phyloP scores from a whole-genome alignment of 1,284 basidiomycete genomes.

The Prillingera fragicola region DNA sequence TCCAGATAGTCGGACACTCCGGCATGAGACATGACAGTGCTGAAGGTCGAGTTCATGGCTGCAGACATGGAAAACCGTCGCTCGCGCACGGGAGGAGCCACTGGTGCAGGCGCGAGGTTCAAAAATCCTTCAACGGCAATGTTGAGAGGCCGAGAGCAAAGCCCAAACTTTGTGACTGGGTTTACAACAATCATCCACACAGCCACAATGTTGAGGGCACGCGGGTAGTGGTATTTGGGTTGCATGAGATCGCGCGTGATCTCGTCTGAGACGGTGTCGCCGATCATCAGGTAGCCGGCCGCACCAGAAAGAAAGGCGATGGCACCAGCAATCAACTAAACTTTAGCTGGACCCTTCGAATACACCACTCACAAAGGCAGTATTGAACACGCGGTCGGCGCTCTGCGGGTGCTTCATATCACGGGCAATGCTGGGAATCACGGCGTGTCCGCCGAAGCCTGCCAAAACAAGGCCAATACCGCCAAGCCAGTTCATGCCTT shows the following conservation, averaged over 20 bases:
- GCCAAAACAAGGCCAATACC: conserved; percentile 85
- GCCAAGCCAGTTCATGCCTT: conserved; percentile 50
- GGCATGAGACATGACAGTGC: conserved; percentile 5
- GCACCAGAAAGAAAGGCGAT: conserved; percentile 76
- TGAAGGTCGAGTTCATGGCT: conserved; percentile 9
- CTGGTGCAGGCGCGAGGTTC: conserved; percentile 53
- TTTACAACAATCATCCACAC: conserved; percentile 87
- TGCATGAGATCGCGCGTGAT: conserved; percentile 78
- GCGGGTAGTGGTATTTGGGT: conserved; percentile 67
- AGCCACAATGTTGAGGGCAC: conserved; percentile 65
- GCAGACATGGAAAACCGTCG: neutral
- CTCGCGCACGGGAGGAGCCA: too few species aligned
- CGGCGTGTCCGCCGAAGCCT: conserved; percentile 93
- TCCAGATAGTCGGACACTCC: conserved; percentile 12
- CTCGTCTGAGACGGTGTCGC: conserved; percentile 74
- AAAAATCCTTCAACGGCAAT: conserved; percentile 70
- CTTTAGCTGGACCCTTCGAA: neutral
- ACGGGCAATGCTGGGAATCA: conserved; percentile 79
- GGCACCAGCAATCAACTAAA: conserved; percentile 65
- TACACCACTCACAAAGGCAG: conserved; percentile 36
- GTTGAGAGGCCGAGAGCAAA: conserved; percentile 79
- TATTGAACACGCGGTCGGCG: conserved; percentile 59
- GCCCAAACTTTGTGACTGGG: conserved; percentile 81
- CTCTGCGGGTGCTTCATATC: conserved; percentile 82
- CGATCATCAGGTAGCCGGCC: conserved; percentile 90